These are phyloP conservation scores for Straminergon stramineum DNA, from an alignment of 225 moss, liverwort and hornwort species.

Conservation along the genomic window DNA sequence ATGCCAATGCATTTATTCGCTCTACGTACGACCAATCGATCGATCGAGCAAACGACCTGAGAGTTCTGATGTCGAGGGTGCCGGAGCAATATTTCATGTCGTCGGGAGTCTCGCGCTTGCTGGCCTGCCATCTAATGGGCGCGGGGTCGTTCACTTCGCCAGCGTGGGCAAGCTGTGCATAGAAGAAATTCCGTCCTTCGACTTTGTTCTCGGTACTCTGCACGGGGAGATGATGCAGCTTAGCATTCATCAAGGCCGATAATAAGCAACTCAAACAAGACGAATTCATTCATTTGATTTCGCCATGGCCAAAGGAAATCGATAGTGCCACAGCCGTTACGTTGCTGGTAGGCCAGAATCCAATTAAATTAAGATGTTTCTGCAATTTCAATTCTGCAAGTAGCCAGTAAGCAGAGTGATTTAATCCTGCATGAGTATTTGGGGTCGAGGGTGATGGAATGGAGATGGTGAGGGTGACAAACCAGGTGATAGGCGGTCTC, in stretches of 20 bases:
- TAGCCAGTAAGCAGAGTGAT: neutral
- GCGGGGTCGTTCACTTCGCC: constrained; percentile 32
- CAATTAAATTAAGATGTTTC: neutral
- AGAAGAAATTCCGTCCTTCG: constrained; percentile 42
- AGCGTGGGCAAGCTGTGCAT: constrained; percentile 41
- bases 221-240: neutral
- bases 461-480: neutral
- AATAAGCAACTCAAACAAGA: neutral
- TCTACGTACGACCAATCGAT: neutral
- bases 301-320: neutral
- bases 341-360: neutral
- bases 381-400: neutral
- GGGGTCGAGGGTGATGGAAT: neutral
- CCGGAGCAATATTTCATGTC: constrained; percentile 70
- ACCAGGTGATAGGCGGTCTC: constrained; percentile 73
- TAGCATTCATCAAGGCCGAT: neutral
- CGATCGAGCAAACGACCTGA: constrained; percentile 34
- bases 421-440: neutral
- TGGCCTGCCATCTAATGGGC: constrained; percentile 29
- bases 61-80: constrained; percentile 37
- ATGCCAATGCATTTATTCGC: neutral
- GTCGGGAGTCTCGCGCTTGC: constrained; percentile 65
- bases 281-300: neutral
- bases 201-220: constrained; percentile 37
- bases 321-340: neutral